Evolutionary conservation across 805 yeast species (phyloP), one percentile per base, ranked within the genome.

Genomic region (Metschnikowia chrysomelidarum): DNA sequence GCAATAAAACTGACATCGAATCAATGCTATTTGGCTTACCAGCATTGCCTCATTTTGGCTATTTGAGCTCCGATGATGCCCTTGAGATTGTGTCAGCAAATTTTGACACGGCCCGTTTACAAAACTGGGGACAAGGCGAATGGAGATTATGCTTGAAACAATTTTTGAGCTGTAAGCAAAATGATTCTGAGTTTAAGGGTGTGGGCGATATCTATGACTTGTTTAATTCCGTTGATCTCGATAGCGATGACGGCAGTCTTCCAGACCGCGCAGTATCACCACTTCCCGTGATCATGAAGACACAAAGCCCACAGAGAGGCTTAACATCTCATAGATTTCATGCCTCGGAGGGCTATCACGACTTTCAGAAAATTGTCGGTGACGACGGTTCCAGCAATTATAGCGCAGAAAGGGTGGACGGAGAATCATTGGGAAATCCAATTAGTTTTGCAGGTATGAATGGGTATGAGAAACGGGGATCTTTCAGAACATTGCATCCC

Each of bases 11-110:
- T n/a, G 84, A 87, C 47, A 55, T 71, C 28, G 61, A 72, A 21
- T 82, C 91, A 11, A 63, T 87, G 53, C 67, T 87, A 21, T 84
- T 82, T 62, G 91, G 82, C 0, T 65, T 84, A 41, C 94, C 94
- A 4, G 75, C 79, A 15, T 67, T 85, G 49, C 94, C 94, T 3
- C 78, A 73, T 40, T 76, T 78, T 20, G 75, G 78, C 47, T 80
- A 80, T 43, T 51, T 84, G 42, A 51, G 67, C 3, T 42, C 44
- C 11, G 54, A 47, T 1, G 62, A 58, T 13, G 58, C 63, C 1
- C 43, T 40, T 16, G 43, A 41, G 8, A 38, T 53, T 6, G 54
- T 55, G 5, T 50, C 42, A 1, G 35, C 40, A 19, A 47, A 49
- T 36, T 42, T 54, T 7, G 44, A 30, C 15, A 32, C 38, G 11